phyloP scores from a whole-genome alignment of 2,329 filamentous ascomycete genomes.

The Coleophoma crateriformis region DNA sequence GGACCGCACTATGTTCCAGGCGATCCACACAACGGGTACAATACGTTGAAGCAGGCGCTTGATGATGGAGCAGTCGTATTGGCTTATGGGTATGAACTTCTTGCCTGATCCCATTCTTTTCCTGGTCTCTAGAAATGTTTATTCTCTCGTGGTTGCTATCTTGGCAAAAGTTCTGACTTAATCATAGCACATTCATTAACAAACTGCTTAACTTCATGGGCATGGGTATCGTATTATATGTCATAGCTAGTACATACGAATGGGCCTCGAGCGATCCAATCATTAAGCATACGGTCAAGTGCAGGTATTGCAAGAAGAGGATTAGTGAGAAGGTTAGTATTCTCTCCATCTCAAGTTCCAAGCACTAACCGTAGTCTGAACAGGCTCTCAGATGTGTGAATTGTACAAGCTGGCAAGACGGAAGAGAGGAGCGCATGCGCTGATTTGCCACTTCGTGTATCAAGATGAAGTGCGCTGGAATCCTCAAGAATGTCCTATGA shows the following conservation, averaged over 20 bases:
- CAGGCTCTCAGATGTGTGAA: slow-evolving; percentile 45
- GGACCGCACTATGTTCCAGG: slow-evolving; percentile 46
- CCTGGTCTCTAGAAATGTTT: neutral
- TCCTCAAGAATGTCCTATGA: too few species aligned
- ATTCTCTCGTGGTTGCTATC: neutral
- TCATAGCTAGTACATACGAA: slow-evolving; percentile 57
- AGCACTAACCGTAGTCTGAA: neutral
- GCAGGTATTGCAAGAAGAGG: slow-evolving; percentile 59
- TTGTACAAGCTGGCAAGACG: slow-evolving; percentile 53
- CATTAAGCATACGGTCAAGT: slow-evolving; percentile 65
- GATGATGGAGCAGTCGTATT: slow-evolving; percentile 68
- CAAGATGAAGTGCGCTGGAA: too few species aligned
- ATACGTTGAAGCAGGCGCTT: slow-evolving; percentile 63
- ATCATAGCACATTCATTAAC: slow-evolving; percentile 50
- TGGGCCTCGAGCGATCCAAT: slow-evolving; percentile 57
- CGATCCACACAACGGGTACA: slow-evolving; percentile 49
- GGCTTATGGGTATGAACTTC: slow-evolving; percentile 56
- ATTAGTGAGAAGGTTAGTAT: slow-evolving; percentile 55
- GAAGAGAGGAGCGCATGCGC: slow-evolving; percentile 38
- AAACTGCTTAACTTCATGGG: slow-evolving; percentile 61
- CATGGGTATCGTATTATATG: slow-evolving; percentile 60
- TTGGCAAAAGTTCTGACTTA: neutral
- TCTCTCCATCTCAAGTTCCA: neutral
- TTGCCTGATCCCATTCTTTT: neutral
- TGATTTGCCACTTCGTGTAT: neutral